A percentile compares a stretch with the other conserved stretches of the same genome.
Evolutionary conservation across 2,329 filamentous ascomycete genomes (phyloP).

Genomic region (Aspergillus japonicus): DNA sequence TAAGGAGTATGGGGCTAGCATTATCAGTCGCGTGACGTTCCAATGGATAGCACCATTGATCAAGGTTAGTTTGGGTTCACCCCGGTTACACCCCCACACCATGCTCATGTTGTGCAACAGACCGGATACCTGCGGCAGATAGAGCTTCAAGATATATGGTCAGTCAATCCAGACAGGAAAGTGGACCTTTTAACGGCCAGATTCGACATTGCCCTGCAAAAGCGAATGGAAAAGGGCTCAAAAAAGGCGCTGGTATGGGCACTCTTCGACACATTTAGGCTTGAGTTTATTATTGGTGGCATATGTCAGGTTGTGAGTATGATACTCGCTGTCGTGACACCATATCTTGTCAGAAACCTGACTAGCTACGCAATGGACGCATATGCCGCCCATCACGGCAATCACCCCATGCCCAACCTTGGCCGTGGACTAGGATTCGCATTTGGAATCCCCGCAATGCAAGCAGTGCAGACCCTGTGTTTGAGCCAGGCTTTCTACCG

Average conservation of each 20-base stretch:
- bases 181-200: slow-evolving; percentile 67
- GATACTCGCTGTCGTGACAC: slow-evolving; percentile 73
- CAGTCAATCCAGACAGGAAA: slow-evolving; percentile 76
- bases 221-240: slow-evolving; percentile 64
- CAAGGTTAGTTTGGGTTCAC: slow-evolving; percentile 54
- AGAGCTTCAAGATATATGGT: slow-evolving; percentile 82
- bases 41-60: slow-evolving; percentile 90
- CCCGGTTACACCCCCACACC: slow-evolving; percentile 3
- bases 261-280: slow-evolving; percentile 79
- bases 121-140: slow-evolving; percentile 82
- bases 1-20: slow-evolving; percentile 69
- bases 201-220: slow-evolving; percentile 67
- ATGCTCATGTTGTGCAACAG: slow-evolving; percentile 41
- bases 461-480: slow-evolving; percentile 74
- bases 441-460: slow-evolving; percentile 81
- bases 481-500: slow-evolving; percentile 91
- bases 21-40: slow-evolving; percentile 76
- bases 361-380: slow-evolving; percentile 82
- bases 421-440: slow-evolving; percentile 77
- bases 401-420: slow-evolving; percentile 62
- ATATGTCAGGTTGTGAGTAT: slow-evolving; percentile 70
- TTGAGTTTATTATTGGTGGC: slow-evolving; percentile 84
- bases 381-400: slow-evolving; percentile 61
- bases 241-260: slow-evolving; percentile 75
- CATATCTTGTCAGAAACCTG: slow-evolving; percentile 80